phyloP scores from a whole-genome alignment of 2,329 filamentous ascomycete species.

The Microascus cirrosus region DNA sequence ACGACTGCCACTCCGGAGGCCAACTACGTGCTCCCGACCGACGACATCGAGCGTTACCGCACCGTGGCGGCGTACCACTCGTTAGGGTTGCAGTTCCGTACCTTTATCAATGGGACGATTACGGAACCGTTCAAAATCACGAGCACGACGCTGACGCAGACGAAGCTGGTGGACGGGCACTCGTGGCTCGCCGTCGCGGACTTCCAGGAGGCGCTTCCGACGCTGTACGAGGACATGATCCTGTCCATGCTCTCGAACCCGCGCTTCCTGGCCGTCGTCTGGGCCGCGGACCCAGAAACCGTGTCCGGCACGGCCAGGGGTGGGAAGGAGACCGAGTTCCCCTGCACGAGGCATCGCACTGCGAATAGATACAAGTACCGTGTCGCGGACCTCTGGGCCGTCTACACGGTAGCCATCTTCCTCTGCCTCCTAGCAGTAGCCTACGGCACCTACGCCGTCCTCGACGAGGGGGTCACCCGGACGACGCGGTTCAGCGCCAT shows the following conservation, averaged over 20 bases:
- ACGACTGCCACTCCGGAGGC: slow-evolving; percentile 14
- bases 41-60: slow-evolving; percentile 13
- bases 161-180: slow-evolving; percentile 23
- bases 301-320: slow-evolving; percentile 10
- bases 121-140: slow-evolving; percentile 12
- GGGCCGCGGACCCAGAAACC: slow-evolving; percentile 14
- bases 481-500: slow-evolving; percentile 26
- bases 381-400: slow-evolving; percentile 19
- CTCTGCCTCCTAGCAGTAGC: slow-evolving; percentile 15
- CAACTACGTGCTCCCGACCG: slow-evolving; percentile 15
- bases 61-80: slow-evolving; percentile 19
- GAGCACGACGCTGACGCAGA: slow-evolving; percentile 23
- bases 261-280: slow-evolving; percentile 19
- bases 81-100: slow-evolving; percentile 17
- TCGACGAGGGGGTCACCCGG: slow-evolving; percentile 19
- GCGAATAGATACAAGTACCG: slow-evolving; percentile 17
- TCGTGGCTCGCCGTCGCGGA: slow-evolving; percentile 15
- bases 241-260: slow-evolving; percentile 21
- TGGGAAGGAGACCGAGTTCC: slow-evolving; percentile 13
- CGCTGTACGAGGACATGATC: slow-evolving; percentile 22
- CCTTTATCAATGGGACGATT: slow-evolving; percentile 18
- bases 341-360: slow-evolving; percentile 15
- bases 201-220: slow-evolving; percentile 13
- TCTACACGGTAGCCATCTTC: slow-evolving; percentile 20
- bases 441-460: slow-evolving; percentile 17